phyloP scores from a whole-genome alignment of 768 basidiomycete genomes.

The Psilocybe cubensis region DNA sequence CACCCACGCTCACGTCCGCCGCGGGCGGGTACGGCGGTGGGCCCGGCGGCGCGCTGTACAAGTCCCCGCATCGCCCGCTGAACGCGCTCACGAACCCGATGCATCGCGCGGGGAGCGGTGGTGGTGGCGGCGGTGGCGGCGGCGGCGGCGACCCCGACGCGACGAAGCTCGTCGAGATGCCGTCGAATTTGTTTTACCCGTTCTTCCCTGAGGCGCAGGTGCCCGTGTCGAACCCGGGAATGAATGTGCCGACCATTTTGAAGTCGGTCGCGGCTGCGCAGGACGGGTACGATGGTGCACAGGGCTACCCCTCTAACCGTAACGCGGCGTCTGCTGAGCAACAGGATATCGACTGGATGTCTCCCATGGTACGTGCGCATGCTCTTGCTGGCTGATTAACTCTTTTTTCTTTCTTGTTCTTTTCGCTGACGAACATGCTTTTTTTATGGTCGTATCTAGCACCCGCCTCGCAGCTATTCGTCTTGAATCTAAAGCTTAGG shows the following conservation, averaged over 20 bases:
- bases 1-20: slow-evolving; percentile 42
- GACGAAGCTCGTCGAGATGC: slow-evolving; percentile 63
- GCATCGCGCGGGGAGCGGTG: slow-evolving; percentile 31
- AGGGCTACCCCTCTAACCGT: slow-evolving; percentile 74
- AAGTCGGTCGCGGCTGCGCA: slow-evolving; percentile 62
- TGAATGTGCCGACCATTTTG: slow-evolving; percentile 36
- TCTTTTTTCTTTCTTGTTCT: neutral
- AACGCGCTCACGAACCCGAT: slow-evolving; percentile 30
- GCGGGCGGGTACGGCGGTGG: slow-evolving; percentile 37
- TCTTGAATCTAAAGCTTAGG: neutral
- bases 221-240: slow-evolving; percentile 15
- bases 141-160: slow-evolving; percentile 43
- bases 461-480: neutral
- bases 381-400: neutral
- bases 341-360: slow-evolving; percentile 24
- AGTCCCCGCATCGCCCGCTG: slow-evolving; percentile 16
- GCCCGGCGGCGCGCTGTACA: slow-evolving; percentile 21
- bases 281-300: slow-evolving; percentile 57
- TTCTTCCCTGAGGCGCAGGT: slow-evolving; percentile 64
- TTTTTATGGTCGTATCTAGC: too few relatives aligned
- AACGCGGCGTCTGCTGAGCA: slow-evolving; percentile 39
- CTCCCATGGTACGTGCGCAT: slow-evolving; percentile 11
- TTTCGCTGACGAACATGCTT: too few relatives aligned
- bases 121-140: slow-evolving; percentile 36
- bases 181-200: slow-evolving; percentile 74